phyloP scores from a whole-genome alignment of 352 stramenopile species.

The Saprolegnia diclina region DNA sequence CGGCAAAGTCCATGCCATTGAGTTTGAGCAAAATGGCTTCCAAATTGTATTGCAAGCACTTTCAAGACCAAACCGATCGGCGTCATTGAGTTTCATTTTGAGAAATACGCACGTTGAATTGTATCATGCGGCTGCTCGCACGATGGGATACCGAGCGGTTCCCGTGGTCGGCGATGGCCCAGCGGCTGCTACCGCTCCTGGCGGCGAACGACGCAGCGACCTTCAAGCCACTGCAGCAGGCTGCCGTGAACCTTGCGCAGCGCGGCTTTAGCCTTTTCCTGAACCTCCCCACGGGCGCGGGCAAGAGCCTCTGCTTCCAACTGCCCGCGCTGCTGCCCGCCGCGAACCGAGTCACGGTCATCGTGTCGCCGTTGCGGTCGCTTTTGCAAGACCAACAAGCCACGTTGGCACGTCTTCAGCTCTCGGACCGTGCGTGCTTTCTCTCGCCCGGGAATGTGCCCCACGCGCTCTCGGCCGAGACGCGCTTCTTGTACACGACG shows the following conservation, averaged over 20 bases:
- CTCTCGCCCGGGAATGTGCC: constrained; percentile 31
- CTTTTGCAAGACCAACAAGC: constrained; percentile 76
- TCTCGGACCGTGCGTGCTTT: constrained; percentile 47
- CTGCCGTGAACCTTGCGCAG: constrained; percentile 39
- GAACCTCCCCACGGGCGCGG: constrained; percentile 63
- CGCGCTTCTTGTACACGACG: constrained; percentile 69
- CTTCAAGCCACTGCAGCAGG: constrained; percentile 32
- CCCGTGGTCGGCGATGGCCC: constrained; percentile 14
- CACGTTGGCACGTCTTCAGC: constrained; percentile 48
- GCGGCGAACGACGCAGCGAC: neutral
- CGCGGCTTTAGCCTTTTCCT: constrained; percentile 64
- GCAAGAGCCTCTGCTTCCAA: constrained; percentile 80
- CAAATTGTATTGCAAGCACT: no score
- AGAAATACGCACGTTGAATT: neutral
- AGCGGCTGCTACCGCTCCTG: neutral
- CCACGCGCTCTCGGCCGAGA: constrained; percentile 37
- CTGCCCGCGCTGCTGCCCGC: constrained; percentile 49
- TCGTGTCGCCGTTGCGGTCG: constrained; percentile 68
- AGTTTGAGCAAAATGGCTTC: no score
- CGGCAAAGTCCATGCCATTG: no score
- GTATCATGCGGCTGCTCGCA: neutral
- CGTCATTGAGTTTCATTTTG: neutral
- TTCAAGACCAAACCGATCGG: no score
- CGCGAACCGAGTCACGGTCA: constrained; percentile 41
- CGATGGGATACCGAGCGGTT: constrained; percentile 10